Evolutionary conservation across 805 yeast species (phyloP).

Genomic region (Ogataea thermomethanolica): DNA sequence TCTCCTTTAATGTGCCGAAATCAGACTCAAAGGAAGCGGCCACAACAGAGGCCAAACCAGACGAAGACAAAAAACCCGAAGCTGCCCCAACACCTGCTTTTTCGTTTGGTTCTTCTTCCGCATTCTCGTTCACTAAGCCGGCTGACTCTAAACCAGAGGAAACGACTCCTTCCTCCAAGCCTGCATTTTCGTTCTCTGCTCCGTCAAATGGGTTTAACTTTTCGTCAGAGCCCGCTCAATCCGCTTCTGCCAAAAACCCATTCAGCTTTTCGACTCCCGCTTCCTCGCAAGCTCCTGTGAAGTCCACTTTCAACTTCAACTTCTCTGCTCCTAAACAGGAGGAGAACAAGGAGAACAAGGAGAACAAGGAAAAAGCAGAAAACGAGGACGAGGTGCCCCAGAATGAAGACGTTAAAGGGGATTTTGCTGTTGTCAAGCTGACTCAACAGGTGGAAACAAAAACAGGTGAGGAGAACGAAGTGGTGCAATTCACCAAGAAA

Average conservation of each 20-base stretch:
- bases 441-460: slow-evolving; percentile 50
- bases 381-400: slow-evolving; percentile 35
- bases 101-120: slow-evolving; percentile 22
- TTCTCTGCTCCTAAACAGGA: slow-evolving; percentile 25
- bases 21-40: slow-evolving; percentile 20
- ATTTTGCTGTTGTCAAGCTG: slow-evolving; percentile 45
- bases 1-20: slow-evolving; percentile 4
- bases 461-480: slow-evolving; percentile 89
- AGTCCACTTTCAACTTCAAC: slow-evolving; percentile 24
- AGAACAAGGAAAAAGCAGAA: slow-evolving; percentile 19
- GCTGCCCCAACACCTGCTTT: slow-evolving; percentile 24
- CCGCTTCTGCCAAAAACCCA: slow-evolving; percentile 7
- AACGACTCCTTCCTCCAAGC: slow-evolving; percentile 17
- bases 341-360: slow-evolving; percentile 11
- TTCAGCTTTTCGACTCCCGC: slow-evolving; percentile 23
- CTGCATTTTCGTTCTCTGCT: slow-evolving; percentile 26
- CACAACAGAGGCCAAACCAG: background rate
- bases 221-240: slow-evolving; percentile 4
- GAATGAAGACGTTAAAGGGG: slow-evolving; percentile 46
- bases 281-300: slow-evolving; percentile 8
- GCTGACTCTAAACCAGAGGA: slow-evolving; percentile 4
- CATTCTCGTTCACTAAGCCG: slow-evolving; percentile 8
- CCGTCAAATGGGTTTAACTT: slow-evolving; percentile 16
- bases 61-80: background rate
- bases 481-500: slow-evolving; percentile 55